Percentiles rank a stretch among this genome's conserved stretches.
Evolutionary conservation across 2,329 filamentous ascomycete genomes (phyloP).

Genomic region (Pseudopithomyces maydicus): DNA sequence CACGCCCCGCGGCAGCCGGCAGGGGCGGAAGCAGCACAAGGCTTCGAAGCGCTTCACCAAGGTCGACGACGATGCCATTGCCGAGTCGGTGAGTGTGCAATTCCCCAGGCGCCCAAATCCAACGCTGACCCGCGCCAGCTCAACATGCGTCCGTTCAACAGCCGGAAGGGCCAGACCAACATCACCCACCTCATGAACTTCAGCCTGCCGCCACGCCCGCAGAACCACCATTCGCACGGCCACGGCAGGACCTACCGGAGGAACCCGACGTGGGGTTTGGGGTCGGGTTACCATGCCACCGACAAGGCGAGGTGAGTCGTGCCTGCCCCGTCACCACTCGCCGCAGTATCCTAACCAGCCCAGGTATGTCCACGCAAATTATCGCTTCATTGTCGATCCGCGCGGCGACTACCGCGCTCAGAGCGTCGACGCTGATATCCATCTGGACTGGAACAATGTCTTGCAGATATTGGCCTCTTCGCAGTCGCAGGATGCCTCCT

Average conservation of each 20-base stretch:
- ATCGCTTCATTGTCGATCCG: conserved; percentile 92
- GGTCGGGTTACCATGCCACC: conserved; percentile 85
- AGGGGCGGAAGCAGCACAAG: conserved; percentile 80
- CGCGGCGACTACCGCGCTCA: conserved; percentile 78
- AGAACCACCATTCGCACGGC: conserved; percentile 60
- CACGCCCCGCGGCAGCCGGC: conserved; percentile 75
- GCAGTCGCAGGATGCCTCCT: conserved; percentile 85
- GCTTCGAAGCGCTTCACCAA: conserved; percentile 74
- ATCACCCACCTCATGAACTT: conserved; percentile 98
- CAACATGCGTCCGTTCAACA: conserved; percentile 67
- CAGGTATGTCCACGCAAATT: conserved; percentile 92
- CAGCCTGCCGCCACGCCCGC: conserved; percentile 75
- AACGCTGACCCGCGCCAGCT: conserved; percentile 48
- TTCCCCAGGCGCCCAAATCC: background rate
- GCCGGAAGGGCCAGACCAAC: conserved; percentile 89
- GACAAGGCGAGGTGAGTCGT: conserved; percentile 79
- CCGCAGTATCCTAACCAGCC: conserved; percentile 5
- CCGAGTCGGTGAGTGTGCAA: conserved; percentile 67
- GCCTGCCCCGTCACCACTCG: background rate
- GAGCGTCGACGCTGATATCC: conserved; percentile 82
- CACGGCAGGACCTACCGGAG: conserved; percentile 62
- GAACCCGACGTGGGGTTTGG: conserved; percentile 80
- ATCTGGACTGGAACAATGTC: conserved; percentile 88
- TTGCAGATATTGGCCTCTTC: conserved; percentile 90
- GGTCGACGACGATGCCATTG: conserved; percentile 85